Evolutionary conservation across 1,284 basidiomycete species (phyloP), one percentile per base, ranked within the genome.

Genomic region (Cryptococcus jaspeensis): DNA sequence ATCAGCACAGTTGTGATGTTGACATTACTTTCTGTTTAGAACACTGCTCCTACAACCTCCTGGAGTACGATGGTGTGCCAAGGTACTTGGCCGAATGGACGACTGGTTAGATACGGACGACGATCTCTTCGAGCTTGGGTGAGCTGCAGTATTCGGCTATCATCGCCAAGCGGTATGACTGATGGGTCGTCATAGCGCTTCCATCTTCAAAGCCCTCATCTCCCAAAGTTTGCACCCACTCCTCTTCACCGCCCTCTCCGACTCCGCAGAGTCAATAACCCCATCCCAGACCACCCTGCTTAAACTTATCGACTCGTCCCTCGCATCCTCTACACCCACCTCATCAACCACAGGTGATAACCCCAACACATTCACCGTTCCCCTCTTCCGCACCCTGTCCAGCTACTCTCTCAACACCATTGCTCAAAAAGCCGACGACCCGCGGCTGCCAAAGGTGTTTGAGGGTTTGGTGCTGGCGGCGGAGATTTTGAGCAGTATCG

Each of bases 241-340:
- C 18, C 64, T 83, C 16, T 81, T 79, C 62, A 47, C 54, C 4
- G 62, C 64, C 11, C n/a, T 69, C 16, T 32, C 50, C 12, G 18
- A 43, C 6, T 36, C 54, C 2, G 84, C 82, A 47, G 90, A 92
- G 74, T 80, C 85, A n/a, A 82, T 92, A 41, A 84, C 88, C 3
- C 89, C 90, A 0, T 85, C 87, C 64, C 91, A 93, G 74, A 90
- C 85, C 1, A 87, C 84, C 12, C 77, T 93, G n/a, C 82, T 94
- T 55, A 93, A 92, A 75, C 79, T 93, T 6, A 77, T 92, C 16
- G 92, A 94, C 72, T 88, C 89, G 2, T 86, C 87, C 68, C 78
- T 91, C 52, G 85, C 66, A 15, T 55, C 56, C 2, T 22, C 41
- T 9, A 50, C 46, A 46, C 20, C 39, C 47, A 37, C 20, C 18